A percentile compares a stretch with the other conserved stretches of the same genome.
phyloP scores from a whole-genome alignment of 805 yeast genomes.

The Millerozyma miso region DNA sequence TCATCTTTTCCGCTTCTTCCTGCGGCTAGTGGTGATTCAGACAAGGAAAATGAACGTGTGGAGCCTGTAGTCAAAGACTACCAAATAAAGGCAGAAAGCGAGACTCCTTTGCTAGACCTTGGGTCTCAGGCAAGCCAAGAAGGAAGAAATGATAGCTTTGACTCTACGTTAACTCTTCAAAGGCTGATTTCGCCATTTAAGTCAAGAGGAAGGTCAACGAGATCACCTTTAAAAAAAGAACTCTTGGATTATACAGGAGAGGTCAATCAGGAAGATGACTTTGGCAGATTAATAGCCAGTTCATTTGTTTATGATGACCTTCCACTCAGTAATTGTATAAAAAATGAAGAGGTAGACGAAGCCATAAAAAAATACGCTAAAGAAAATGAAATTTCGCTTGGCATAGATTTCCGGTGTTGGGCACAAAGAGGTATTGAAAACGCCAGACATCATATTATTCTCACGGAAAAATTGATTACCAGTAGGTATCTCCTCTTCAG shows the following conservation, averaged over 20 bases:
- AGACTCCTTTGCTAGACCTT: neutral
- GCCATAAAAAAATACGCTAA: neutral
- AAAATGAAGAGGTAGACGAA: conserved; percentile 1
- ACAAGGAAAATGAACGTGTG: neutral
- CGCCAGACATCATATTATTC: neutral
- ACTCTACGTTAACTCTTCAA: conserved; percentile 6
- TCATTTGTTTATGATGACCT: neutral
- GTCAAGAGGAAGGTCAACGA: conserved; percentile 1
- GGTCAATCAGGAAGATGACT: neutral
- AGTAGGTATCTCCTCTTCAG: neutral
- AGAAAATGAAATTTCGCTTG: neutral
- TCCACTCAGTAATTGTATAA: neutral
- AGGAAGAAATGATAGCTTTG: conserved; percentile 4
- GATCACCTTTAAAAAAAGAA: conserved; percentile 10
- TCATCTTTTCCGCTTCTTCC: neutral
- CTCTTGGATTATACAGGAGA: neutral
- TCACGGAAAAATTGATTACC: neutral
- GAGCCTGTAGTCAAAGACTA: neutral
- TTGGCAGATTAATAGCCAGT: neutral
- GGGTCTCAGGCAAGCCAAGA: neutral
- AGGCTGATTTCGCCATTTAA: conserved; percentile 2
- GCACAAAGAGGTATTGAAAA: neutral
- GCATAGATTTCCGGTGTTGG: neutral
- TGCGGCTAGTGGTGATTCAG: neutral
- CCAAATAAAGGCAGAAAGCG: neutral